Evolutionary conservation across 2,329 filamentous ascomycete genomes (phyloP).

Genomic region (Aspergillus piperis): DNA sequence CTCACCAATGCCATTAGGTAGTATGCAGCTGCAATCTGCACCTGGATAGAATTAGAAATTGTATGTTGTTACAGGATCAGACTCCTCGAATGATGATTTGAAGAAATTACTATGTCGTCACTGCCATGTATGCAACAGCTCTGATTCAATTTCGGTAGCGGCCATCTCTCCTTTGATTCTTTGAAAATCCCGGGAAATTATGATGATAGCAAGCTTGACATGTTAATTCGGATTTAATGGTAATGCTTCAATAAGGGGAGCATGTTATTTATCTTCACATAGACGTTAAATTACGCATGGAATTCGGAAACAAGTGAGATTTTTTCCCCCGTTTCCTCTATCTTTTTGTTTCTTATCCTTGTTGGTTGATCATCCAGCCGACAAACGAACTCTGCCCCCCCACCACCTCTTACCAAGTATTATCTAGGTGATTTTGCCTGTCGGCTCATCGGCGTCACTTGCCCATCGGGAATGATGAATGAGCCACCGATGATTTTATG

Average conservation of each 20-base stretch:
- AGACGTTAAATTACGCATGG: background rate
- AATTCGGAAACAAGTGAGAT: background rate
- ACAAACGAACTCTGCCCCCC: constrained; percentile 11
- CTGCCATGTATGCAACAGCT: background rate
- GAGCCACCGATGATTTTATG: constrained; percentile 6
- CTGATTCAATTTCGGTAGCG: background rate
- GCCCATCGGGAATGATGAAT: constrained; percentile 13
- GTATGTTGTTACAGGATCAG: background rate
- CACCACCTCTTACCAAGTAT: constrained; percentile 5
- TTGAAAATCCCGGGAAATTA: background rate
- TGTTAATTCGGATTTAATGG: background rate
- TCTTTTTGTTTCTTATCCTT: background rate
- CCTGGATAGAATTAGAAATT: background rate
- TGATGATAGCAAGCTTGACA: background rate
- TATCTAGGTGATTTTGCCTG: constrained; percentile 8
- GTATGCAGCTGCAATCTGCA: constrained; percentile 5
- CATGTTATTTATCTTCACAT: background rate
- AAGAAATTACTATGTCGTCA: background rate
- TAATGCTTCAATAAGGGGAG: background rate
- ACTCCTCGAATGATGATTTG: background rate
- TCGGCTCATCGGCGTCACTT: constrained; percentile 24
- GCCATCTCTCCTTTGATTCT: too few species aligned
- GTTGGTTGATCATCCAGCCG: constrained; percentile 11
- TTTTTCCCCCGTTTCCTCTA: too few species aligned
- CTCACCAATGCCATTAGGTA: background rate